Percentiles rank a stretch among this genome's conserved stretches.
Conservation (phyloP, 306 rosid genomes). For the Gastrolobium bilobum region DNA sequence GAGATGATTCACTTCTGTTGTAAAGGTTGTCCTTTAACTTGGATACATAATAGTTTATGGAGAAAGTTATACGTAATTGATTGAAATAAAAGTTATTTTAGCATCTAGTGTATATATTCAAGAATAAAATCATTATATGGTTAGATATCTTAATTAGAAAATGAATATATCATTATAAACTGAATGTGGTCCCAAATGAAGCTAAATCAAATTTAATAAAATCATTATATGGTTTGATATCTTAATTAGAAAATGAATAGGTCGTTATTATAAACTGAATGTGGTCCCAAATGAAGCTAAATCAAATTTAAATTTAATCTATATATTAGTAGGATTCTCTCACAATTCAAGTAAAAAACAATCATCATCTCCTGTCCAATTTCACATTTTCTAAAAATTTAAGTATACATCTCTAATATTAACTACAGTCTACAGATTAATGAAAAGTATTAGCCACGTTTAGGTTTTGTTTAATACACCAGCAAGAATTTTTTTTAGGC, state of each 20-base stretch:
- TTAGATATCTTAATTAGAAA: conserved; percentile 27
- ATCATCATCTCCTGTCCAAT: neutral
- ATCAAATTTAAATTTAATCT: neutral
- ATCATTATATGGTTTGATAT: conserved; percentile 15
- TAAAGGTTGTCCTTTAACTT: no score
- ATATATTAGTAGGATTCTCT: neutral
- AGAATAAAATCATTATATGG: conserved; percentile 1
- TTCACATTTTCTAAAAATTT: neutral
- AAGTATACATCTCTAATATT: no score
- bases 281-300: neutral
- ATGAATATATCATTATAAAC: neutral
- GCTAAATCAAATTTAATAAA: neutral
- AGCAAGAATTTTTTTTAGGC: neutral
- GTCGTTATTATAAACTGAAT: neutral
- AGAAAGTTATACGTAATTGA: neutral
- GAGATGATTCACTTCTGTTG: no score
- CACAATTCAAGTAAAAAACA: conserved; percentile 12
- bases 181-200: neutral
- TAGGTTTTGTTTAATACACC: neutral
- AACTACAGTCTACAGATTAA: neutral
- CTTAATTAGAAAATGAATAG: conserved; percentile 21
- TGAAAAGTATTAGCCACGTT: neutral
- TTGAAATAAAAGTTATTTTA: neutral
- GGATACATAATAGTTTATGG: no score
- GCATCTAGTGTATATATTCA: conserved; percentile 4